These are phyloP conservation scores for Lathyrus oleraceus DNA, from an alignment of 306 rosid genomes.

Conservation along the genomic window DNA sequence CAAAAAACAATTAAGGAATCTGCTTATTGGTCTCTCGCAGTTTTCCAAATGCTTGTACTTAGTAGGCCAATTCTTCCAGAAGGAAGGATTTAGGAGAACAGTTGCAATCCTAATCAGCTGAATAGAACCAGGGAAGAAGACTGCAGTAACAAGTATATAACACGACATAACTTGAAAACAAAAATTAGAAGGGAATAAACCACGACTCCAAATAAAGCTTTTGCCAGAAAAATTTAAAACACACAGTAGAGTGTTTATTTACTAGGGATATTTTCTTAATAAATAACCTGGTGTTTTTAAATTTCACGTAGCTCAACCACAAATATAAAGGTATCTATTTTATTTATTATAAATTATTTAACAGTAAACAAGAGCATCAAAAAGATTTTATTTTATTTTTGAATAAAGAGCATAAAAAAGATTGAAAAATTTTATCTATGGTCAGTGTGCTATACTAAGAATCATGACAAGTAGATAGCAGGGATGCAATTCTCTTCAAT, in stretches of 20 bases:
- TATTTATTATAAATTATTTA: too few relatives aligned
- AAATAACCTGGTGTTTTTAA: too few relatives aligned
- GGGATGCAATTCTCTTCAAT: constrained; percentile 4
- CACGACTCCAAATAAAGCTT: too few relatives aligned
- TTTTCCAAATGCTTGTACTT: constrained; percentile 14
- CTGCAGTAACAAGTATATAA: neutral
- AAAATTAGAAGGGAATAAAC: too few relatives aligned
- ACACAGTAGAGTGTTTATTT: too few relatives aligned
- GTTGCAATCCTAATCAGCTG: neutral
- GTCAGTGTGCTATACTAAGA: neutral
- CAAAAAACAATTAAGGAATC: constrained; percentile 18
- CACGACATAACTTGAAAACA: too few relatives aligned
- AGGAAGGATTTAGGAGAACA: constrained; percentile 1
- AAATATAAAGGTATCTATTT: too few relatives aligned
- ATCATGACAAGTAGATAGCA: constrained; percentile 12
- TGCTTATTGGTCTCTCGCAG: neutral
- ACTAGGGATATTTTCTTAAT: too few relatives aligned
- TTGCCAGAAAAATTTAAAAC: too few relatives aligned
- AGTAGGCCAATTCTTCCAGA: constrained; percentile 2
- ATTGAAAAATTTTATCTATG: neutral
- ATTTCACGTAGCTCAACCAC: too few relatives aligned
- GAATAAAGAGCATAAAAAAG: constrained; percentile 5
- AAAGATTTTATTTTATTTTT: too few relatives aligned
- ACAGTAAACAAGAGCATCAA: too few relatives aligned
- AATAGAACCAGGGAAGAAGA: constrained; percentile 22